Percentiles rank a stretch among this genome's conserved stretches.
Conservation (phyloP, 345 rosid species). For the Eutrema japonicum region DNA sequence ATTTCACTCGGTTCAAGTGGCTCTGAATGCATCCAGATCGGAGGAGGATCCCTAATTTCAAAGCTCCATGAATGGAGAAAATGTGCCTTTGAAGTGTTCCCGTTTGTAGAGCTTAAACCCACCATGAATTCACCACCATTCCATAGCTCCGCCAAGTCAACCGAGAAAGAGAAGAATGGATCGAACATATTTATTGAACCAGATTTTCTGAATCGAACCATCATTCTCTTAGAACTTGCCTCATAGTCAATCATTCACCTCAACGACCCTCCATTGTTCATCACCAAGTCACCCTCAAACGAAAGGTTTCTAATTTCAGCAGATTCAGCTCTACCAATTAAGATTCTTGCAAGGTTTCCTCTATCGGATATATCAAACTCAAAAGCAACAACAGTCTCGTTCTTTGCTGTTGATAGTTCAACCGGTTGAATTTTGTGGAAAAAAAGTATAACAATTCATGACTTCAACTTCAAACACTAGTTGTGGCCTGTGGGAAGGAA, state of each 20-base stretch:
- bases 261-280: conserved; percentile 60
- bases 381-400: conserved; percentile 32
- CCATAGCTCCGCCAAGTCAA: conserved; percentile 62
- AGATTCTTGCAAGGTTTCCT: conserved; percentile 57
- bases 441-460: too few relatives aligned
- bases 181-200: conserved; percentile 54
- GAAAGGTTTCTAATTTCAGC: conserved; percentile 43
- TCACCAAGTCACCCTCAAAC: conserved; percentile 43
- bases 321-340: conserved; percentile 61
- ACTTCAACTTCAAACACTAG: too few relatives aligned
- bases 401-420: too few relatives aligned
- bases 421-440: too few relatives aligned
- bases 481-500: too few relatives aligned
- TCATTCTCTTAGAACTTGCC: conserved; percentile 64
- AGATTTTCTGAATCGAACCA: conserved; percentile 62
- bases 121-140: conserved; percentile 50
- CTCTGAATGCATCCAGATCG: conserved; percentile 73
- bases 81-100: conserved; percentile 61
- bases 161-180: conserved; percentile 59
- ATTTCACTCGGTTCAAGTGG: conserved; percentile 60
- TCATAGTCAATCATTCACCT: conserved; percentile 80
- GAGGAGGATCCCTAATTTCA: conserved; percentile 52
- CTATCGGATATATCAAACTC: conserved; percentile 59
- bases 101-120: conserved; percentile 70
- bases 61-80: conserved; percentile 71